These are phyloP conservation scores for Pleurotus sapidus DNA, from an alignment of 768 basidiomycete genomes.

Conservation along the genomic window DNA sequence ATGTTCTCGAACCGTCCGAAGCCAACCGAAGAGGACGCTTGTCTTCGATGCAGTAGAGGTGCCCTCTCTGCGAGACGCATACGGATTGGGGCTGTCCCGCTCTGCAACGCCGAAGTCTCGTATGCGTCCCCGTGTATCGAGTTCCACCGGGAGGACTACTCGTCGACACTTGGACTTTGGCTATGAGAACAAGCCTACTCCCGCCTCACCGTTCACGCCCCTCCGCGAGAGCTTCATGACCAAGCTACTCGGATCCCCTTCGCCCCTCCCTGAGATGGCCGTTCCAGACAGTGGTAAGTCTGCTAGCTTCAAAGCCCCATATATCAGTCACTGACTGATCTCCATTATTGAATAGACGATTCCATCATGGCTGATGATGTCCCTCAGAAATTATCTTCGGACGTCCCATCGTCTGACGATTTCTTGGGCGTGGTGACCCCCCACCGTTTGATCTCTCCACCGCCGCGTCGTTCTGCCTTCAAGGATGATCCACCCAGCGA, in stretches of 20 bases:
- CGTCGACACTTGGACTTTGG: slow-evolving; percentile 8
- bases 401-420: slow-evolving; percentile 65
- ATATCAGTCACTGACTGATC: background rate
- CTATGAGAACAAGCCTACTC: slow-evolving; percentile 6
- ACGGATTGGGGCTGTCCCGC: background rate
- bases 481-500: slow-evolving; percentile 43
- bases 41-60: slow-evolving; percentile 52
- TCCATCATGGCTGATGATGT: slow-evolving; percentile 34
- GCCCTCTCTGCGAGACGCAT: slow-evolving; percentile 29
- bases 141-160: slow-evolving; percentile 11
- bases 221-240: background rate
- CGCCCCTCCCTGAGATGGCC: background rate
- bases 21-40: slow-evolving; percentile 41
- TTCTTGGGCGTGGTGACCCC: slow-evolving; percentile 66
- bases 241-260: background rate
- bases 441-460: slow-evolving; percentile 65
- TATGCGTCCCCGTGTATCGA: background rate
- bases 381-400: slow-evolving; percentile 7
- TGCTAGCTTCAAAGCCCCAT: background rate
- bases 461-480: slow-evolving; percentile 35
- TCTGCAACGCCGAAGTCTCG: too few relatives aligned
- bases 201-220: slow-evolving; percentile 2
- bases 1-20: background rate
- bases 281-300: slow-evolving; percentile 30
- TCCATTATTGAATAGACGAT: slow-evolving; percentile 34